A percentile compares a stretch with the other conserved stretches of the same genome.
These are phyloP conservation scores for Rubus idaeus DNA, from an alignment of 306 rosid species.

Conservation along the genomic window DNA sequence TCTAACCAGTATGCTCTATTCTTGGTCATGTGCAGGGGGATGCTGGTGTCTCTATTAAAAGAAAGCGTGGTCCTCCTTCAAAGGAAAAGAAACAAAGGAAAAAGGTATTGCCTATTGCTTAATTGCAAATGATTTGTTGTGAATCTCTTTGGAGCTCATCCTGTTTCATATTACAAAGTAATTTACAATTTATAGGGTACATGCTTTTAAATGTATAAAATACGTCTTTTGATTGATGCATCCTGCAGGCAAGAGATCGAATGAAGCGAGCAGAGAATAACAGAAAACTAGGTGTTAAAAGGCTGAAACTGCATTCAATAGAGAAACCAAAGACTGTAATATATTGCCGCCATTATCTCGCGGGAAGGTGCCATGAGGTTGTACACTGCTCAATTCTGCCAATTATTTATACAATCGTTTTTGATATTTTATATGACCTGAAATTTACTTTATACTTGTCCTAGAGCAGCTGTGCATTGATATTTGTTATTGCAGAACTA, in stretches of 20 bases:
- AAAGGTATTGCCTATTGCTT: conserved; percentile 44
- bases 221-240: conserved; percentile 12
- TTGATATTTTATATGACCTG: not conserved
- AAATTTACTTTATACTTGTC: not conserved
- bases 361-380: conserved; percentile 82
- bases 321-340: conserved; percentile 47
- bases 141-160: conserved; percentile 2
- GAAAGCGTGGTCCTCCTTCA: conserved; percentile 53
- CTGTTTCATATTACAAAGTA: not conserved
- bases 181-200: not conserved
- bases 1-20: conserved; percentile 13
- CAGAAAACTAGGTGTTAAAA: conserved; percentile 72
- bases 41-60: conserved; percentile 32
- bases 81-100: conserved; percentile 55
- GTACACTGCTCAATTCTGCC: conserved; percentile 20
- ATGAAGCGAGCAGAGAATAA: conserved; percentile 64
- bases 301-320: conserved; percentile 53
- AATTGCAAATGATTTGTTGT: not conserved
- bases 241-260: conserved; percentile 48
- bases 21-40: conserved; percentile 41
- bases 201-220: conserved; percentile 12
- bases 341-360: conserved; percentile 68
- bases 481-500: conserved; percentile 7
- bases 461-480: not conserved
- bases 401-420: not conserved